Evolutionary conservation across 2,329 filamentous ascomycete genomes (phyloP).

Genomic region (Penicillium capsulatum): DNA sequence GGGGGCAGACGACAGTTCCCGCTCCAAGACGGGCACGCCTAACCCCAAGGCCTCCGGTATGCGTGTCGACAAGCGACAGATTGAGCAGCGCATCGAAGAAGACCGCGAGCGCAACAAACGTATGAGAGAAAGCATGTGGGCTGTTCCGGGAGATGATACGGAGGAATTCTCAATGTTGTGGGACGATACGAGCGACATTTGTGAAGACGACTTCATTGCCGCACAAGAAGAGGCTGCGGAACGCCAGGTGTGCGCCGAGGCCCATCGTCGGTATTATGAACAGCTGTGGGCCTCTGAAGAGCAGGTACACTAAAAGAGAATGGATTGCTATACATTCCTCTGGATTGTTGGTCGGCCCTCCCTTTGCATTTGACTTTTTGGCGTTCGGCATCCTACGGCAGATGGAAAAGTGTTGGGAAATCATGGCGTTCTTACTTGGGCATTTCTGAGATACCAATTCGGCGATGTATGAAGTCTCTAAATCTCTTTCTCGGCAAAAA

Average conservation of each 20-base stretch:
- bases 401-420: not conserved
- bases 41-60: constrained; percentile 38
- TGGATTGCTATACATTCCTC: too few relatives aligned
- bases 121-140: constrained; percentile 88
- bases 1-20: constrained; percentile 22
- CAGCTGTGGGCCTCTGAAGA: not conserved
- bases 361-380: not conserved
- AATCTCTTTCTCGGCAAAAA: too few relatives aligned
- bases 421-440: constrained; percentile 1
- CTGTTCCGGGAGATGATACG: constrained; percentile 61
- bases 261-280: not conserved
- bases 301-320: too few relatives aligned
- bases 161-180: constrained; percentile 77
- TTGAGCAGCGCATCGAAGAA: constrained; percentile 95
- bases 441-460: constrained; percentile 4
- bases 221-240: constrained; percentile 69
- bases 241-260: constrained; percentile 14
- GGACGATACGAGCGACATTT: constrained; percentile 82
- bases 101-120: constrained; percentile 93
- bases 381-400: constrained; percentile 2
- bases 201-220: constrained; percentile 77
- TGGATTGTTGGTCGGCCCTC: not conserved
- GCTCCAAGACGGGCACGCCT: constrained; percentile 26
- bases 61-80: constrained; percentile 74
- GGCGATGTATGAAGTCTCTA: not conserved